Evolutionary conservation across 352 stramenopile species (phyloP).

Genomic region (Globisporangium nunn): DNA sequence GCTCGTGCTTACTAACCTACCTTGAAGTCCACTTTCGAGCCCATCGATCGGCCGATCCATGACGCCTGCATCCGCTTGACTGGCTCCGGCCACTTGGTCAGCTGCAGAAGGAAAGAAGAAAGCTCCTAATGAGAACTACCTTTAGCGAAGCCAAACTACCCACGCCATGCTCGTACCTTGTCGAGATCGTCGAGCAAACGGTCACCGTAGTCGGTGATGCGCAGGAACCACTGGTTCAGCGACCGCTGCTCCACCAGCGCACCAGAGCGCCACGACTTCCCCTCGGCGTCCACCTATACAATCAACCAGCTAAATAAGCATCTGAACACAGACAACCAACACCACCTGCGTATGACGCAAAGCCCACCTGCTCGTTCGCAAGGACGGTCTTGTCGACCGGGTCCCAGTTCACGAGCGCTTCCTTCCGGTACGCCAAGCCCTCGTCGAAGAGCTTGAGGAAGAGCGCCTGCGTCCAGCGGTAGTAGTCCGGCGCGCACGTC

Average conservation of each 20-base stretch:
- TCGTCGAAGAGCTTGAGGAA: constrained; percentile 97
- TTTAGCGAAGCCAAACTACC: too few species aligned
- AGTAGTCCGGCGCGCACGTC: constrained; percentile 95
- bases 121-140: background rate
- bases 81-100: constrained; percentile 78
- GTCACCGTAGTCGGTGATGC: constrained; percentile 98
- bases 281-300: constrained; percentile 77
- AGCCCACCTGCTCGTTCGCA: constrained; percentile 96
- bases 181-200: constrained; percentile 93
- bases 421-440: constrained; percentile 93
- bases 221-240: constrained; percentile 97
- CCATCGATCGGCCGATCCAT: constrained; percentile 95
- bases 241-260: constrained; percentile 93
- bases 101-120: constrained; percentile 16
- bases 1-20: constrained; percentile 12
- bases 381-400: constrained; percentile 98
- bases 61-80: constrained; percentile 91
- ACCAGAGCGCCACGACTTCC: constrained; percentile 93
- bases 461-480: constrained; percentile 99
- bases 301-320: background rate
- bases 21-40: constrained; percentile 86
- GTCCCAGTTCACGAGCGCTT: constrained; percentile 99
- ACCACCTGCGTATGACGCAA: background rate
- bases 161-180: constrained; percentile 38
- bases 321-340: background rate